A percentile compares a stretch with the other conserved stretches of the same genome.
These are phyloP conservation scores for Myxozyma melibiosi DNA, from an alignment of 805 yeast species.

Conservation along the genomic window DNA sequence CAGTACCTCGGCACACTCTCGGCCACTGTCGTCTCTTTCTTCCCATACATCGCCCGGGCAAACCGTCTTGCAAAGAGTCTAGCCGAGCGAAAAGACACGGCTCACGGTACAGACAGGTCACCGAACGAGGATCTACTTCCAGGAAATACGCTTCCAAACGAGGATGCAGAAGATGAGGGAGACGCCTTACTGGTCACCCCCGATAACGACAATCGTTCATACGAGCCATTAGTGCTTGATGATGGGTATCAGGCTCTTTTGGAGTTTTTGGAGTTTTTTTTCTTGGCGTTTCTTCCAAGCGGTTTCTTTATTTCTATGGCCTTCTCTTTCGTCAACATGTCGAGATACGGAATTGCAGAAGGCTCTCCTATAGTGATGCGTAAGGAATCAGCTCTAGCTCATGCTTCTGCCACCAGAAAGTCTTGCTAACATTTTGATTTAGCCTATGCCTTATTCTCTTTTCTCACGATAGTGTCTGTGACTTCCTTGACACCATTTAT, in stretches of 20 bases:
- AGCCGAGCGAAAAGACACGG: neutral
- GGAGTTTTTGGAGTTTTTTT: slow-evolving; percentile 13
- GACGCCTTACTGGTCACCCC: slow-evolving; percentile 5
- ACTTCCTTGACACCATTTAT: slow-evolving; percentile 18
- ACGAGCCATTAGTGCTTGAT: neutral
- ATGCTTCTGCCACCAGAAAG: neutral
- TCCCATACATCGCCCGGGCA: slow-evolving; percentile 8
- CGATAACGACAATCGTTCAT: neutral
- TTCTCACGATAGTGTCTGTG: neutral
- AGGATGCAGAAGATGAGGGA: slow-evolving; percentile 15
- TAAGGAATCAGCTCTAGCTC: slow-evolving; percentile 8
- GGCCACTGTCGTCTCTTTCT: slow-evolving; percentile 5
- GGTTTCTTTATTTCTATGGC: neutral
- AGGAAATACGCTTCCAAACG: neutral
- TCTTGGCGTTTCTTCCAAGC: slow-evolving; percentile 12
- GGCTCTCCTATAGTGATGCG: slow-evolving; percentile 18
- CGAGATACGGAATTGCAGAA: slow-evolving; percentile 24
- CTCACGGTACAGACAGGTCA: neutral
- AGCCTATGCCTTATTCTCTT: slow-evolving; percentile 14
- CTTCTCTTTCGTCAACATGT: slow-evolving; percentile 15
- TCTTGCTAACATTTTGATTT: neutral
- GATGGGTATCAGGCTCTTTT: slow-evolving; percentile 1
- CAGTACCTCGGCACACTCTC: slow-evolving; percentile 13
- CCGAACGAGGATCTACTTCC: neutral
- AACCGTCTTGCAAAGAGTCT: neutral